phyloP scores from a whole-genome alignment of 129 eudicot genomes.

The Flaveria sonorensis region DNA sequence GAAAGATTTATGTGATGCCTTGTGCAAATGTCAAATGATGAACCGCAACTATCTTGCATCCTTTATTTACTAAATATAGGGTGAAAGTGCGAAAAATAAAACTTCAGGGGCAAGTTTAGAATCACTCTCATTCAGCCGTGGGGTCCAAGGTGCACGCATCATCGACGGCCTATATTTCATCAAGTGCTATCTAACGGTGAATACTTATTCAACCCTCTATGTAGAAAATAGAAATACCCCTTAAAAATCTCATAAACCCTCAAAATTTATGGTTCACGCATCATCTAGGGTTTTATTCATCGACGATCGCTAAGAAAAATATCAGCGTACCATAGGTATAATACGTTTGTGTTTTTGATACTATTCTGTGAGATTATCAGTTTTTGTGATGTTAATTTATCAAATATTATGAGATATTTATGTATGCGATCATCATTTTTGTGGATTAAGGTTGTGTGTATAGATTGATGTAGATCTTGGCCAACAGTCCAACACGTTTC shows the following conservation, averaged over 20 bases:
- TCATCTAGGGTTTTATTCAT: slow-evolving; percentile 52
- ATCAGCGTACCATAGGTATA: slow-evolving; percentile 38
- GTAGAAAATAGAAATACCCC: slow-evolving; percentile 20
- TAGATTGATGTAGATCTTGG: slow-evolving; percentile 16
- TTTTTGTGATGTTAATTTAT: background rate
- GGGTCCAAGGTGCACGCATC: slow-evolving; percentile 11
- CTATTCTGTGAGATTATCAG: background rate
- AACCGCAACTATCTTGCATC: background rate
- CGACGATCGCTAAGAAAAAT: slow-evolving; percentile 10
- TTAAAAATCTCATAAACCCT: slow-evolving; percentile 41
- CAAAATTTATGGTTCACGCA: background rate
- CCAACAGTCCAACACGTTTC: no score
- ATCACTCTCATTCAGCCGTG: slow-evolving; percentile 4
- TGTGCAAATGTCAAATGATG: no score
- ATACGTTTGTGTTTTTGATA: background rate
- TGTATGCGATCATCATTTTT: background rate
- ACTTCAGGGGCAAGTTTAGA: slow-evolving; percentile 4
- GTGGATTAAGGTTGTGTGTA: background rate
- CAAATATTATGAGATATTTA: background rate
- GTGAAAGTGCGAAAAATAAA: background rate
- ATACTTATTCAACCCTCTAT: slow-evolving; percentile 26
- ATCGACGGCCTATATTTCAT: slow-evolving; percentile 24
- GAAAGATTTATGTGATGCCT: no score
- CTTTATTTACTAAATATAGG: background rate
- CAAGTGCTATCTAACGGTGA: slow-evolving; percentile 31